phyloP scores from a whole-genome alignment of 495 filamentous ascomycete species.

The Achaetomiella virescens region DNA sequence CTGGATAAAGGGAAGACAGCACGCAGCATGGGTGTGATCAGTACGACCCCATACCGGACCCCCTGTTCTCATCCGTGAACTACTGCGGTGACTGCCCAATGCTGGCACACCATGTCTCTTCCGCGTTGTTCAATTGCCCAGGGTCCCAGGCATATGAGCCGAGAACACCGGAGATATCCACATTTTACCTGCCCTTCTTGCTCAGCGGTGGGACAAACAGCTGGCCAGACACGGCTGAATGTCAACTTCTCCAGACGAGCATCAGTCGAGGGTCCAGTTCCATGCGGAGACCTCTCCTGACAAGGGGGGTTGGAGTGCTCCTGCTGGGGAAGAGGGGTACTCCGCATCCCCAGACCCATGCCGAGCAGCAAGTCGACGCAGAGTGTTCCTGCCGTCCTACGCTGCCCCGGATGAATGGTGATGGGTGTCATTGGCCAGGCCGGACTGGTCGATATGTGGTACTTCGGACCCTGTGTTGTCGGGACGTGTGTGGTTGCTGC shows the following conservation, averaged over 20 bases:
- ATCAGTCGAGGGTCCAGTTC: not conserved
- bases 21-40: not conserved
- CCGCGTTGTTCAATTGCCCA: constrained; percentile 15
- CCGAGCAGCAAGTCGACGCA: not conserved
- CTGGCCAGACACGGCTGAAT: not conserved
- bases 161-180: not conserved
- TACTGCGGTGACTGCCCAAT: not conserved
- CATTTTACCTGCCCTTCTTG: not conserved
- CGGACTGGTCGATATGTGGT: not conserved
- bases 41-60: not conserved
- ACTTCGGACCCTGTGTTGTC: not conserved
- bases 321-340: not conserved
- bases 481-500: not conserved
- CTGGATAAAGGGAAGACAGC: constrained; percentile 11
- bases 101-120: not conserved
- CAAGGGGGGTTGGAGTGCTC: too few relatives aligned
- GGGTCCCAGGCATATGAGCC: constrained; percentile 12
- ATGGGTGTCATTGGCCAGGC: constrained; percentile 5
- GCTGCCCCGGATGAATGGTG: constrained; percentile 6
- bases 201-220: not conserved
- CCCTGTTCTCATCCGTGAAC: not conserved
- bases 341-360: not conserved
- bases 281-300: too few relatives aligned
- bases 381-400: not conserved
- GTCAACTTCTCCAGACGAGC: not conserved